These are phyloP conservation scores for bread wheat (Triticum aestivum) DNA, from an alignment of 176 grass and related monocot genomes.

Conservation along the genomic window DNA sequence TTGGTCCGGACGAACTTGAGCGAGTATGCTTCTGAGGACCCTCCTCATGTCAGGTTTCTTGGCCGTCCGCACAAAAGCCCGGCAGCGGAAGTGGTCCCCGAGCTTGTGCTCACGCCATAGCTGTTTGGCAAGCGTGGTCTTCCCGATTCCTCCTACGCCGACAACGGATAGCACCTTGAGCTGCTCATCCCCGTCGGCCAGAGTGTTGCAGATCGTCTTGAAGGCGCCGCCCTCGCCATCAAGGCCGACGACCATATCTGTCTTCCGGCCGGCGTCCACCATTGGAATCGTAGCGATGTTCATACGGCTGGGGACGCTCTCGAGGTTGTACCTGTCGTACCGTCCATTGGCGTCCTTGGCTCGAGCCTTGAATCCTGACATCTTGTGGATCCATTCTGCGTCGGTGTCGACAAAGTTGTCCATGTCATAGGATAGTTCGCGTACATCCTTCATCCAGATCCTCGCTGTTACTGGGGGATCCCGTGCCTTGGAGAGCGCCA, in stretches of 20 bases:
- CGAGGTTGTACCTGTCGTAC: not conserved
- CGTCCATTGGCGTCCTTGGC: not conserved
- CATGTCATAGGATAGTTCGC: conserved; percentile 3
- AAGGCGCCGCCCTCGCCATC: not conserved
- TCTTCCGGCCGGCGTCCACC: too few relatives aligned
- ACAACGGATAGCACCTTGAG: not conserved
- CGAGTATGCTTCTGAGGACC: not conserved
- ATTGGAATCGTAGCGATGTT: too few relatives aligned
- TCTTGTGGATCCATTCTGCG: not conserved
- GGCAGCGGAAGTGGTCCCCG: not conserved
- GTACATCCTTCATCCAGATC: conserved; percentile 2
- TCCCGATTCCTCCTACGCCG: not conserved
- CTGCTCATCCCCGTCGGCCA: not conserved
- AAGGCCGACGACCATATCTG: not conserved
- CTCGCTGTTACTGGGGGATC: not conserved
- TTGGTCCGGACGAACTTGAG: not conserved
- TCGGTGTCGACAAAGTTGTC: not conserved
- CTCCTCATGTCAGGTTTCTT: not conserved
- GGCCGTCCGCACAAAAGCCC: not conserved
- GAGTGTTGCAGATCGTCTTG: not conserved
- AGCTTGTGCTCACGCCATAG: not conserved
- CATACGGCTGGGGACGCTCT: not conserved
- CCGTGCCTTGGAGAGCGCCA: not conserved
- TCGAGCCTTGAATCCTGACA: not conserved
- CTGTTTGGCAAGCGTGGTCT: not conserved